Evolutionary conservation across 257 asterid species (phyloP).

Genomic region (Voacanga thouarsii): DNA sequence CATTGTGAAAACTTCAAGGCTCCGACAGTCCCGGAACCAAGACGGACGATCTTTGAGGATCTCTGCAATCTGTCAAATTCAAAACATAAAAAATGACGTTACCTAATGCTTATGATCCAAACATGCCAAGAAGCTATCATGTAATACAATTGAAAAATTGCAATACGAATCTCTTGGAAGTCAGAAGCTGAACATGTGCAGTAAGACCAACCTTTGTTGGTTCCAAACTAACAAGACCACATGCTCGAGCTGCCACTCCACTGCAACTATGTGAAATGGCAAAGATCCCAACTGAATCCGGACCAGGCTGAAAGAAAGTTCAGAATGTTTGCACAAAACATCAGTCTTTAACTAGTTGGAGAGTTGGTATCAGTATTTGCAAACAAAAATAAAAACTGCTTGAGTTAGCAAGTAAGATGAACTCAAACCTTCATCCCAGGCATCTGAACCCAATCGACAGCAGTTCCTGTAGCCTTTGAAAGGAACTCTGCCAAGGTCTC

Average conservation of each 20-base stretch:
- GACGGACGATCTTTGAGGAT: slow-evolving; percentile 94
- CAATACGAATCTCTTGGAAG: not conserved
- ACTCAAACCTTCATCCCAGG: slow-evolving; percentile 98
- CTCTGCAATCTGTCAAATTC: slow-evolving; percentile 69
- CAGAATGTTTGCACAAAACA: slow-evolving; percentile 2
- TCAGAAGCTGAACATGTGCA: not conserved
- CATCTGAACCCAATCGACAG: slow-evolving; percentile 99
- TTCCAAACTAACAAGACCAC: slow-evolving; percentile 97
- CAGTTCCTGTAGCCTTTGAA: slow-evolving; percentile 99
- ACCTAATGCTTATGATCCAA: not conserved
- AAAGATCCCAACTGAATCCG: slow-evolving; percentile 99
- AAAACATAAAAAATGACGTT: not conserved
- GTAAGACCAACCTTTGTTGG: slow-evolving; percentile 65
- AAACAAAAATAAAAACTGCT: slow-evolving; percentile 1
- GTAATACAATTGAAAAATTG: not conserved
- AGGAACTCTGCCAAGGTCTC: slow-evolving; percentile 99
- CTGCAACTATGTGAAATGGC: slow-evolving; percentile 87
- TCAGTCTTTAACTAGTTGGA: slow-evolving; percentile 9
- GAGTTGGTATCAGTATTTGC: not conserved
- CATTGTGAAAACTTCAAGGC: slow-evolving; percentile 82
- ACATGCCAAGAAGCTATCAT: not conserved
- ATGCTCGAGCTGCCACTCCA: slow-evolving; percentile 99
- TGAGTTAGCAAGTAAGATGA: not conserved
- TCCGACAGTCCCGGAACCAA: slow-evolving; percentile 98
- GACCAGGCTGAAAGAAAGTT: slow-evolving; percentile 90